Base-by-base conservation (phyloP, 2,329 filamentous ascomycete genomes). In the Diaporthe ampelina region DNA sequence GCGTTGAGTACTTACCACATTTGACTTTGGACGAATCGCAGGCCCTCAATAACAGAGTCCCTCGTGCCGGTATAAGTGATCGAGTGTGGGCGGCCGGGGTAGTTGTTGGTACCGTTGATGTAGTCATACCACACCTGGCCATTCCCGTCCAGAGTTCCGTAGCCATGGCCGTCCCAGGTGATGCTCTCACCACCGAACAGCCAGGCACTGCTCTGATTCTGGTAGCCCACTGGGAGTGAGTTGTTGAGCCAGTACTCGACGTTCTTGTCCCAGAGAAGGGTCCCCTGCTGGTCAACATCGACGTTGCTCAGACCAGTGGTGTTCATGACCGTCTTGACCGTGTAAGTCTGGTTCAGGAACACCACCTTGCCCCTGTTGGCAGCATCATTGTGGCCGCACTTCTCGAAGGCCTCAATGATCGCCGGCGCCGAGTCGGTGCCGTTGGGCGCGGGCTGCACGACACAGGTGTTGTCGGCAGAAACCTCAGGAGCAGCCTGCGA, bases 181-280 rank as follows among this genome's bases (percentile, higher is more conserved):
- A 88, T 77, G 43, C 84, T 81, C 11, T 83, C 81, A 1, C 86
- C 86, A 7, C 85, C 85, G 10, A 86, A 78, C 32, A 83, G 76
- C 79, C 82, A 85, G 9, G 84, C 84, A 6, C 83, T 83, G 21
- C 82, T 81, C 58, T 86, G 84, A 67, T 85, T 85, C 75, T 86
- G 84, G 63, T 83, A 85, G 0, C 82, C 83, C n/a, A 86, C 81
- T 0, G 80, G 77, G 1, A 85, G 72, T 2, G 83, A 84, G 65
- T 84, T 77, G 45, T 80, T 79, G 3, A 85, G 78, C 84, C 84
- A 86, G 79, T 85, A 86, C 2, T 29, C 40, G 17, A 76, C 57
- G 24, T 76, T 73, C 21, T 68, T 68, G 26, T 74, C 70, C 70
- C 50, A 80, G 56, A 63, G 76, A 72, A 76, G 77, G 65, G 78